Evolutionary conservation across 306 rosid genomes (phyloP), one percentile per base, ranked within the genome.

Genomic region (Lablab purpureus): DNA sequence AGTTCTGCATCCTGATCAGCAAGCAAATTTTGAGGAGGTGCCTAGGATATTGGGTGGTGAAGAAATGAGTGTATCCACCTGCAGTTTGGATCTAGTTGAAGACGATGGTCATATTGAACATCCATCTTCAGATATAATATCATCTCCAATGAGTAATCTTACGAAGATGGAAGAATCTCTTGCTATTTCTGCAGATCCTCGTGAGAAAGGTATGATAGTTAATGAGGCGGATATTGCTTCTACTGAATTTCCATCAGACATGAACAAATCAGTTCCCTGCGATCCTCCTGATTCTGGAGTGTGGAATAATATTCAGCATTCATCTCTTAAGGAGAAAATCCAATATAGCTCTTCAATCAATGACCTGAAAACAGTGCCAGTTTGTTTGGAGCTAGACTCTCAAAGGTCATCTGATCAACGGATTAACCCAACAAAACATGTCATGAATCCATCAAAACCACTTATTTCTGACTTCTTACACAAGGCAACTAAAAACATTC

Each of bases 381-480:
- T 59, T 71, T 78, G 76, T 83, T 84, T 81, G 55, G 85, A 75
- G 52, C 73, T 47, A 59, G 75, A 76, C 27, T 49, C 79, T 79
- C 73, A 32, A 63, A 75, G 68, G 78, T 71, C 88, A 51, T 75
- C 78, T 15, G 64, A 50, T 19, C 87, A 67, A 30, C 84, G 84
- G 83, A 66, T 75, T 68, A 81, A 76, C 74, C 15, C 28, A 34
- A 70, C 79, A 15, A 82, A 74, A 69, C 86, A 40, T 65, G 73
- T 70, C 52, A 46, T 49, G 63, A 86, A 85, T 79, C 72, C 92
- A 71, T 47, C 73, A 27, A 82, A 80, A 47, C 73, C 86, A 65
- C 59, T 78, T 62, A 73, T 82, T 83, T 91, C 90, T 27, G 70
- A 75, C 72, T 71, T 52, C 76, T 83, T 77, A 60, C 84, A 81